Conservation (phyloP, 2,329 filamentous ascomycete genomes). For the Ophiosphaerella narmari region DNA sequence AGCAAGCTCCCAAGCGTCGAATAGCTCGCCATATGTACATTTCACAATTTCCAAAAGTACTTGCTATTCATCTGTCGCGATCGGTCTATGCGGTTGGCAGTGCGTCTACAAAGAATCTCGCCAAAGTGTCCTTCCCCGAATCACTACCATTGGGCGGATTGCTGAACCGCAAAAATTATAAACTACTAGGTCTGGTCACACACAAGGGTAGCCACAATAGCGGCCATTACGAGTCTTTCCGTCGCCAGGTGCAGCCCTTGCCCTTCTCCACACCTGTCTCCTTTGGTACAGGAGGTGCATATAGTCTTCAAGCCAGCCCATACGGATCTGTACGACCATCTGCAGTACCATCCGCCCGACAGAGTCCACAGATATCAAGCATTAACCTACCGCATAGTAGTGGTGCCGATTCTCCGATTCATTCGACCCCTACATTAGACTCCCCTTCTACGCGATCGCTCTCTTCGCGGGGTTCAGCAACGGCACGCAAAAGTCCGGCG, state of each 20-base stretch:
- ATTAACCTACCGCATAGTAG: constrained; percentile 31
- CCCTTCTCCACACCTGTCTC: constrained; percentile 83
- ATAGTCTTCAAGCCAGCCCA: constrained; percentile 63
- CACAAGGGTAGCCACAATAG: constrained; percentile 96
- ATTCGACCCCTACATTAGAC: constrained; percentile 29
- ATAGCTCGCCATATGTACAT: constrained; percentile 90
- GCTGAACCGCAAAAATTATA: constrained; percentile 77
- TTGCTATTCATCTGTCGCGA: constrained; percentile 89
- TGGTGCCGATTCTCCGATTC: constrained; percentile 32
- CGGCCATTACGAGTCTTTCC: constrained; percentile 95
- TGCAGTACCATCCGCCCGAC: constrained; percentile 45
- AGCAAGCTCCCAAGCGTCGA: constrained; percentile 75
- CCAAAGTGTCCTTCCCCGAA: constrained; percentile 92
- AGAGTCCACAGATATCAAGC: constrained; percentile 53
- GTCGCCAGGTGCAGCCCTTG: constrained; percentile 77
- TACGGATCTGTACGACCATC: constrained; percentile 50
- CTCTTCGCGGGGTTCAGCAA: constrained; percentile 40
- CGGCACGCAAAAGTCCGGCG: constrained; percentile 25
- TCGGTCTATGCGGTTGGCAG: constrained; percentile 84
- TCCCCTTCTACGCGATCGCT: constrained; percentile 40
- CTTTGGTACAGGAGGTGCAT: constrained; percentile 75
- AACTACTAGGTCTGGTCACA: constrained; percentile 82
- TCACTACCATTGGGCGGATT: constrained; percentile 80
- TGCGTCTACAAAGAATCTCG: constrained; percentile 87
- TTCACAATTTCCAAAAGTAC: constrained; percentile 82